Evolutionary conservation across 2,329 filamentous ascomycete species (phyloP).

Genomic region (Aspergillus chevalieri): DNA sequence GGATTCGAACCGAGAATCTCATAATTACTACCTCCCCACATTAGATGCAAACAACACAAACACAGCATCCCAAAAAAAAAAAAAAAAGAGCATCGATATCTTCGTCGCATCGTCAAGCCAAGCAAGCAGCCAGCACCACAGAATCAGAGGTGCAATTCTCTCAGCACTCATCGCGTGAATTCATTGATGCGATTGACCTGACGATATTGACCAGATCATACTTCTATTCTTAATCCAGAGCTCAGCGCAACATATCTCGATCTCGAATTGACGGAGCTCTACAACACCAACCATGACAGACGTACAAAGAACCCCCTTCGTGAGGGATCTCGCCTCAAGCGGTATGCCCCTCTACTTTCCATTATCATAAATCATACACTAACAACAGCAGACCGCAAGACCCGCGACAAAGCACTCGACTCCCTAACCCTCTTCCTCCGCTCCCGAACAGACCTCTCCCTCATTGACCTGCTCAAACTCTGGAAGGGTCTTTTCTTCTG

Average conservation of each 20-base stretch:
- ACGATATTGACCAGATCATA: not conserved
- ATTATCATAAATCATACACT: not conserved
- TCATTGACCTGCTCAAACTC: slow-evolving; percentile 73
- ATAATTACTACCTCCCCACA: too few species aligned
- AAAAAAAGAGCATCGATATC: slow-evolving; percentile 12
- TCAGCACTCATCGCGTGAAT: not conserved
- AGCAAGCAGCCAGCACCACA: not conserved
- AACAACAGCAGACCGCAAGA: slow-evolving; percentile 59
- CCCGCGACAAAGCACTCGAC: slow-evolving; percentile 68
- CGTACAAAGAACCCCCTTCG: slow-evolving; percentile 58
- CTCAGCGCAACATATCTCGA: not conserved
- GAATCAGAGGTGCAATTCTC: not conserved
- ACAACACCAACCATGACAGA: slow-evolving; percentile 25
- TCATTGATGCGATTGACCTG: not conserved
- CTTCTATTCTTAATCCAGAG: not conserved
- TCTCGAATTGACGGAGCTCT: not conserved
- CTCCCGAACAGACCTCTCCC: slow-evolving; percentile 54
- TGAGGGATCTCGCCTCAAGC: slow-evolving; percentile 77
- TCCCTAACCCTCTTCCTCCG: slow-evolving; percentile 74
- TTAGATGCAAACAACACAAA: slow-evolving; percentile 4
- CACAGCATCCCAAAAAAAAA: slow-evolving; percentile 7
- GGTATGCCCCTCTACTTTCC: slow-evolving; percentile 45
- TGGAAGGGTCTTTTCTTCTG: slow-evolving; percentile 94
- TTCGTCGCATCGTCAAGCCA: not conserved
- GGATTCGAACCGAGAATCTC: too few species aligned